A percentile compares a stretch with the other conserved stretches of the same genome.
Evolutionary conservation across 768 basidiomycete genomes (phyloP).

Genomic region (Gymnopilus junonius): DNA sequence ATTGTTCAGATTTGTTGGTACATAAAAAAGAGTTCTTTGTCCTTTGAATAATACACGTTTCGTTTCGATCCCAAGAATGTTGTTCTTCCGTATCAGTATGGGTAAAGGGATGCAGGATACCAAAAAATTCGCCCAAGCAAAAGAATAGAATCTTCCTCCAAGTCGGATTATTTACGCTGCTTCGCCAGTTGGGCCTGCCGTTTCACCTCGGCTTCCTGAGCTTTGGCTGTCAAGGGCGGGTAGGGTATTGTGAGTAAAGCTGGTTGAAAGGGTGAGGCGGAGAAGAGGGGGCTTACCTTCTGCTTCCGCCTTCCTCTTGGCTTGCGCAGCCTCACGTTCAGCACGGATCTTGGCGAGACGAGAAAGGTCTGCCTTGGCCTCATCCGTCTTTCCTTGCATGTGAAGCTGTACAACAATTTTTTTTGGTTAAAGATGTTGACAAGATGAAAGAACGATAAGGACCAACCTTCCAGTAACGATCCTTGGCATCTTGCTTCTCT

Average conservation of each 20-base stretch:
- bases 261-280: background rate
- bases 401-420: slow-evolving; percentile 54
- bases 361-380: slow-evolving; percentile 88
- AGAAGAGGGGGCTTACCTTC: slow-evolving; percentile 59
- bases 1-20: background rate
- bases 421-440: background rate
- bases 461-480: slow-evolving; percentile 83
- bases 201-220: slow-evolving; percentile 66
- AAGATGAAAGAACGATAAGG: background rate
- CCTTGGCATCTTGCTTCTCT: slow-evolving; percentile 89
- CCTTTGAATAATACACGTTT: background rate
- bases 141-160: background rate
- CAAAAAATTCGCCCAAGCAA: background rate
- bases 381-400: slow-evolving; percentile 81
- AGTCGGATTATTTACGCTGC: slow-evolving; percentile 3
- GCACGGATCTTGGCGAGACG: slow-evolving; percentile 85
- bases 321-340: slow-evolving; percentile 87
- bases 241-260: background rate
- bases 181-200: slow-evolving; percentile 46
- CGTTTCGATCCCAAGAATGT: background rate
- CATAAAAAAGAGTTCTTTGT: background rate
- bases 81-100: background rate
- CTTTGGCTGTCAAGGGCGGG: slow-evolving; percentile 53
- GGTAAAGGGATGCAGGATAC: background rate
- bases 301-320: slow-evolving; percentile 86